These are phyloP conservation scores for Didymella arachidicola DNA, from an alignment of 2,329 filamentous ascomycete species.

Conservation along the genomic window DNA sequence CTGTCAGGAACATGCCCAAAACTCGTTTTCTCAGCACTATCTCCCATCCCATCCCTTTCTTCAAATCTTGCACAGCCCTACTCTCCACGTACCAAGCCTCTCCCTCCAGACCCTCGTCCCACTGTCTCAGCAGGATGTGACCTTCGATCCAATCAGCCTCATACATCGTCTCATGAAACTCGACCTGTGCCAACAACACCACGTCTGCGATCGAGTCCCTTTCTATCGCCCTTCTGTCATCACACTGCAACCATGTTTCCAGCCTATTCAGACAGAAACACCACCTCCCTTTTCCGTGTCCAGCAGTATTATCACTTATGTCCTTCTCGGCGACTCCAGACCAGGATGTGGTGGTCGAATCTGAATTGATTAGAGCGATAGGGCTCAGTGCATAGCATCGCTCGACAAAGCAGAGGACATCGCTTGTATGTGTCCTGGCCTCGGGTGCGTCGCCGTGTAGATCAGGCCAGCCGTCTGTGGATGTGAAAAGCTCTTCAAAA, in stretches of 20 bases:
- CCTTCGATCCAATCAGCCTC: constrained; percentile 24
- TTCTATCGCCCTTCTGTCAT: neutral
- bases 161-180: constrained; percentile 25
- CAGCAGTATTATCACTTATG: neutral
- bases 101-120: neutral
- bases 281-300: neutral
- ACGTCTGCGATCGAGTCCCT: constrained; percentile 26
- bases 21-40: neutral
- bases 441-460: neutral
- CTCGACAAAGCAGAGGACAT: neutral
- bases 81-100: constrained; percentile 19
- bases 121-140: constrained; percentile 20
- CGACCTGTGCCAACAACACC: constrained; percentile 21
- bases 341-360: neutral
- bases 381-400: neutral
- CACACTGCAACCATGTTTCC: neutral
- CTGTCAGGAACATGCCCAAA: too few species aligned
- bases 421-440: neutral
- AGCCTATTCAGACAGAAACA: neutral
- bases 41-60: constrained; percentile 22
- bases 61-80: constrained; percentile 15
- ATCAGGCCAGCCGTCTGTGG: neutral
- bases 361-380: neutral
- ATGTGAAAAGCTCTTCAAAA: neutral
- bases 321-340: neutral